Conservation (phyloP, 148 eudicot species). For the Chenopodium album region DNA sequence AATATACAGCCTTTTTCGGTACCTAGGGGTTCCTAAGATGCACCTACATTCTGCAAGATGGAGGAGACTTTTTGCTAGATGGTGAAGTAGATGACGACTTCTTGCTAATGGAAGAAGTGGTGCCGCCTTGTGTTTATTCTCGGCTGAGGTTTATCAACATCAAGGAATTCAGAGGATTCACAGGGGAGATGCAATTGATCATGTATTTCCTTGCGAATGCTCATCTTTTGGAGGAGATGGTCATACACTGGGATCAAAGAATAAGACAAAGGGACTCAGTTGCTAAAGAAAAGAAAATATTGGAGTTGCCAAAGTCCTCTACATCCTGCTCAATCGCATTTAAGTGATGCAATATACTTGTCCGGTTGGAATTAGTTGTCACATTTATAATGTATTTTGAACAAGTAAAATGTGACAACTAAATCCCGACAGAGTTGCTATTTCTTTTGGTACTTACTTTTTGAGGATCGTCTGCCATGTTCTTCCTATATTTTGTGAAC, state of each 20-base stretch:
- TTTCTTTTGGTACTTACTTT: not conserved
- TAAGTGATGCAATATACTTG: not conserved
- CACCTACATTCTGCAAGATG: not conserved
- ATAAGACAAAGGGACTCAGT: not conserved
- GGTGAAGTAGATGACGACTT: not conserved
- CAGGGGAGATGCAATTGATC: not conserved
- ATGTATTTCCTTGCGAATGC: conserved; percentile 1
- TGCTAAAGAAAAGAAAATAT: conserved; percentile 4
- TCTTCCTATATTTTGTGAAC: not conserved
- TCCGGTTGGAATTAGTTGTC: not conserved
- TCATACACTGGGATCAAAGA: not conserved
- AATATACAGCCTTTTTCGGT: not conserved
- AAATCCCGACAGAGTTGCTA: too few species aligned
- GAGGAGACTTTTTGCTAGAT: not conserved
- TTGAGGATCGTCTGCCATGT: not conserved
- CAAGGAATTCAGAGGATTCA: not conserved
- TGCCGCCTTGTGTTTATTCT: conserved; percentile 1
- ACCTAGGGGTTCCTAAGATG: not conserved
- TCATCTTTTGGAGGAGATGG: conserved; percentile 8
- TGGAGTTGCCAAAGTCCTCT: conserved; percentile 4
- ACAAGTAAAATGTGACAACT: too few species aligned
- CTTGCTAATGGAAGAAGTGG: not conserved
- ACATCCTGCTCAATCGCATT: conserved; percentile 7
- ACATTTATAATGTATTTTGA: not conserved
- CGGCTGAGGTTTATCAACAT: conserved; percentile 2